Evolutionary conservation across 495 filamentous ascomycete species (phyloP).

Genomic region (Aspergillus diversus): DNA sequence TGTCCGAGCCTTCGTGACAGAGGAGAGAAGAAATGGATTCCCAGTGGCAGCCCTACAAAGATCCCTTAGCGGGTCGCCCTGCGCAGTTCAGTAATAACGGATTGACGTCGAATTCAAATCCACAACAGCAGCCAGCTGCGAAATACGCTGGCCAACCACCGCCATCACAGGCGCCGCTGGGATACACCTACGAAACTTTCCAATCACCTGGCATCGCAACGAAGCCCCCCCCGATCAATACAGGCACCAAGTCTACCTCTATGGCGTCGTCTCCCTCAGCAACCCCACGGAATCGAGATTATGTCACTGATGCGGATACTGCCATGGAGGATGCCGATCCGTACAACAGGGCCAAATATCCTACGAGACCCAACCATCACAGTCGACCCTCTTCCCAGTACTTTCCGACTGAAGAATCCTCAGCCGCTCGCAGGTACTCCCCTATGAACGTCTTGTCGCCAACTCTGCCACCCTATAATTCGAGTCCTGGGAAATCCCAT

Average conservation of each 20-base stretch:
- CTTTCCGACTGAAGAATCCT: constrained; percentile 72
- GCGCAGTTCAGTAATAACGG: constrained; percentile 45
- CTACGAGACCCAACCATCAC: constrained; percentile 67
- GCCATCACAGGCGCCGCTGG: constrained; percentile 62
- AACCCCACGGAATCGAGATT: constrained; percentile 69
- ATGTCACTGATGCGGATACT: constrained; percentile 74
- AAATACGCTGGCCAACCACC: constrained; percentile 53
- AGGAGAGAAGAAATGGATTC: constrained; percentile 46
- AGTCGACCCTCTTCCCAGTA: constrained; percentile 66
- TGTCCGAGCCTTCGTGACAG: constrained; percentile 13
- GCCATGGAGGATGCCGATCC: constrained; percentile 91
- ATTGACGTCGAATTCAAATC: constrained; percentile 41
- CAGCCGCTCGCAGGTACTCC: constrained; percentile 88
- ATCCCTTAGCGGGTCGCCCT: constrained; percentile 48
- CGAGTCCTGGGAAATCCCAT: constrained; percentile 61
- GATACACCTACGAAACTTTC: constrained; percentile 77
- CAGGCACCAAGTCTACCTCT: constrained; percentile 57
- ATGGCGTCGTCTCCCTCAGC: constrained; percentile 66
- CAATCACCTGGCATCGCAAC: constrained; percentile 45
- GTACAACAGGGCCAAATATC: constrained; percentile 80
- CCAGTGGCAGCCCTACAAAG: constrained; percentile 57
- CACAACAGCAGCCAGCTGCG: constrained; percentile 39
- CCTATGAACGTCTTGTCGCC: constrained; percentile 85
- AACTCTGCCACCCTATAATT: constrained; percentile 59
- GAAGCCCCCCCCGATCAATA: constrained; percentile 52